Percentiles rank a stretch among this genome's conserved stretches.
phyloP scores from a whole-genome alignment of 1,284 basidiomycete genomes.

The Heterobasidion parviporum region DNA sequence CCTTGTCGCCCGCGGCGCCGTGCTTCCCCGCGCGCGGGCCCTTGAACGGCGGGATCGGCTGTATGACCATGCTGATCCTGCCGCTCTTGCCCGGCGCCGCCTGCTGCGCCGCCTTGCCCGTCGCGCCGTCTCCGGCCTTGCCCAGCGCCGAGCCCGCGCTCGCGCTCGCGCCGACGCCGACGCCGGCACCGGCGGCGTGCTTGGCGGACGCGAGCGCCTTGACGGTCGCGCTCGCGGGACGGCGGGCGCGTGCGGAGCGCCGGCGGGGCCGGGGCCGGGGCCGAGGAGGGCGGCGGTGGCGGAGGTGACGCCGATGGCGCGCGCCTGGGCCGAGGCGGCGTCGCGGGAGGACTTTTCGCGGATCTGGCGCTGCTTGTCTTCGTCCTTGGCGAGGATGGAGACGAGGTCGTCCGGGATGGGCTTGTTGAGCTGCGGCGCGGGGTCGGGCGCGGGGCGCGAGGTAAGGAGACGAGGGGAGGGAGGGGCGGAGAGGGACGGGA shows the following conservation, averaged over 20 bases:
- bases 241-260: too few species aligned
- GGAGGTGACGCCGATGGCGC: conserved; percentile 48
- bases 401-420: conserved; percentile 92
- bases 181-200: conserved; percentile 1
- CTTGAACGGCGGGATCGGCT: conserved; percentile 89
- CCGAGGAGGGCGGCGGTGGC: conserved; percentile 25
- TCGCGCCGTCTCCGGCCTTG: conserved; percentile 22
- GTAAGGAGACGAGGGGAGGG: too few species aligned
- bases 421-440: conserved; percentile 67
- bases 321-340: conserved; percentile 53
- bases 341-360: conserved; percentile 70
- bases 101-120: conserved; percentile 18
- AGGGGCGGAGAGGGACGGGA: neutral
- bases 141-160: conserved; percentile 1
- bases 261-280: too few species aligned
- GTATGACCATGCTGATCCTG: conserved; percentile 64
- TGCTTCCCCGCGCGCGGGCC: conserved; percentile 35
- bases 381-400: conserved; percentile 86
- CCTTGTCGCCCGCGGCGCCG: conserved; percentile 17
- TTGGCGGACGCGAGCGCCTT: conserved; percentile 9
- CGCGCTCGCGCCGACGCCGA: conserved; percentile 5
- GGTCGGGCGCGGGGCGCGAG: neutral
- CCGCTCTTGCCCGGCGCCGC: conserved; percentile 18
- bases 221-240: too few species aligned
- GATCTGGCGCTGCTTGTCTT: conserved; percentile 79